These are phyloP conservation scores for Dendrobium catenatum DNA, from an alignment of 106 monocot genomes.

Conservation along the genomic window DNA sequence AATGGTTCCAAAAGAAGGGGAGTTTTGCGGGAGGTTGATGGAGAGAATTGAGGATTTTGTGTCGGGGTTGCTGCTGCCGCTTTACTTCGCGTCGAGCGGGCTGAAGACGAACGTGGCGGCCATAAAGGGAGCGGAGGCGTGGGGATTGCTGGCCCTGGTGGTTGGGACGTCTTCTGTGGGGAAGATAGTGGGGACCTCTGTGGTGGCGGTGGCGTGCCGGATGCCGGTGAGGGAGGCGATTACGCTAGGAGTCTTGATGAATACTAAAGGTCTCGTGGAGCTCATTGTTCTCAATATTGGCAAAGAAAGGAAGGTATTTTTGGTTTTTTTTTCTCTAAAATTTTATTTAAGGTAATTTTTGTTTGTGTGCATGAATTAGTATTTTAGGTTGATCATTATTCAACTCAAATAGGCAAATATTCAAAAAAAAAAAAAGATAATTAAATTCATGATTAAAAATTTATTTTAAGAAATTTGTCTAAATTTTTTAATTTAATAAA, in stretches of 20 bases:
- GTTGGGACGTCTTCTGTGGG: conserved; percentile 28
- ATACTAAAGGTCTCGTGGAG: conserved; percentile 50
- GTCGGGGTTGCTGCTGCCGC: conserved; percentile 37
- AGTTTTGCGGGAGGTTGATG: conserved; percentile 25
- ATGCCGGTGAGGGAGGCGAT: conserved; percentile 30
- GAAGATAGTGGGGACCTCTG: conserved; percentile 31
- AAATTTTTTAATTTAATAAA: no score
- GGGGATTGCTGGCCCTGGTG: conserved; percentile 32
- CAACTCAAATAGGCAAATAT: no score
- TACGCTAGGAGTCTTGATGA: conserved; percentile 40
- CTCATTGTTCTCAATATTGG: conserved; percentile 50
- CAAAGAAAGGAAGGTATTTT: conserved; percentile 18
- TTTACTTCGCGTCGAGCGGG: conserved; percentile 45
- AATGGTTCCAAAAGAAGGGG: conserved; percentile 29
- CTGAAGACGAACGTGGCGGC: conserved; percentile 44
- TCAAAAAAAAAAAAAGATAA: no score
- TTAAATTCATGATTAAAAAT: no score
- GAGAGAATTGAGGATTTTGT: conserved; percentile 44
- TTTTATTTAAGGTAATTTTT: no score
- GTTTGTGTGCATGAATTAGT: no score
- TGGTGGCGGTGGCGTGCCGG: conserved; percentile 3
- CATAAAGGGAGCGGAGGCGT: conserved; percentile 25
- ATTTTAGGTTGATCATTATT: no score
- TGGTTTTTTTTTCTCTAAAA: no score
- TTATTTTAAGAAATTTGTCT: no score